Base-by-base conservation (phyloP, 768 basidiomycete species). In the Xerocomellus dryophilus region DNA sequence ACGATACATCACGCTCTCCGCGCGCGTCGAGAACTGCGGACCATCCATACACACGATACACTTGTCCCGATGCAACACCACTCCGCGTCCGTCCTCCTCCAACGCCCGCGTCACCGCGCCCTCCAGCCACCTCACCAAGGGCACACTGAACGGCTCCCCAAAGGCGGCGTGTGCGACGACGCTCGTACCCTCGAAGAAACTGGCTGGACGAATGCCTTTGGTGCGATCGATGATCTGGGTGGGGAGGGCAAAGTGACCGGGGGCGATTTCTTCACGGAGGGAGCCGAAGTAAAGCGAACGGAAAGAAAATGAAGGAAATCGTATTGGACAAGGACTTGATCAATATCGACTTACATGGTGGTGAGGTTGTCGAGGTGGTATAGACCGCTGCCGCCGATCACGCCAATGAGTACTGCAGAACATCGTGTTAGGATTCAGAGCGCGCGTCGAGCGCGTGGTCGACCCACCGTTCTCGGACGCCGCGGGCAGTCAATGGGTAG, bases 21-120 rank as follows among this genome's bases (percentile, higher is more conserved):
- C 96, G 35, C 96, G 77, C n/a, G 96, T 99, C 51, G 93, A 96
- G 78, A 99, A 99, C 72, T 94, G 93, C 31, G 90, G 90, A 45
- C 95, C 95, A 68, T 98, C 94, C 93, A 98, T 98, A 67, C 92
- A 94, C 44, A 98, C 10, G 10, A 98, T 82, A 18, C 85, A 88
- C 77, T 87, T 25, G 27, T 83, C 87, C 47, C 81, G 84, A 71
- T 93, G 91, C 50, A 98, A 71, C 71, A 81, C 74, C 35, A 86
- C 83, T 2, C 78, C 80, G 10, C 77, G 70, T 2, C 84, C 86
- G 34, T 84, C 78, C 27, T 73, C 73, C 7, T 74, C 79, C 49
- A 95, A 70, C 34, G 82, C 91, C 56, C 78, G 77, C 63, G 75
- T 69, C 43, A 98, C 85, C 49, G 79, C 76, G 1, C 69, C 73